Percentiles rank a stretch among this genome's conserved stretches.
These are phyloP conservation scores for Lactarius indigo DNA, from an alignment of 768 basidiomycete genomes.

Conservation along the genomic window DNA sequence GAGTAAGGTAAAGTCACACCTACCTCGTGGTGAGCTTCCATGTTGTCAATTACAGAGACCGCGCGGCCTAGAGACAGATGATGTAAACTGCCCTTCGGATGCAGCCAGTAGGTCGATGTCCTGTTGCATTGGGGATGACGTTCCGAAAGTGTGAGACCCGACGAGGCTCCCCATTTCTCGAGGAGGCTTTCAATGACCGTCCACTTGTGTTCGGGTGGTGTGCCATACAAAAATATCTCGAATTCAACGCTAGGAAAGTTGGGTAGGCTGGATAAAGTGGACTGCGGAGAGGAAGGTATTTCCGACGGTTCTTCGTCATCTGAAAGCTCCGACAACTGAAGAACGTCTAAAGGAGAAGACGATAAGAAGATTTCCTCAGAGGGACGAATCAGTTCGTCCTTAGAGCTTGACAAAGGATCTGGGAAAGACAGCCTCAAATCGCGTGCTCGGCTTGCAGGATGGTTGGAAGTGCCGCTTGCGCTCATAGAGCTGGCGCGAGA, in stretches of 20 bases:
- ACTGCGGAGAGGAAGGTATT: slow-evolving; percentile 4
- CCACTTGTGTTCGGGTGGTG: slow-evolving; percentile 57
- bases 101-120: slow-evolving; percentile 28
- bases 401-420: slow-evolving; percentile 73
- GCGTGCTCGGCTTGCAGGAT: slow-evolving; percentile 56
- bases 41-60: slow-evolving; percentile 41
- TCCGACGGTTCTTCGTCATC: slow-evolving; percentile 24
- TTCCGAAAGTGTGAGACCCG: slow-evolving; percentile 29
- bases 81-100: slow-evolving; percentile 30
- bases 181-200: slow-evolving; percentile 55
- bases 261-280: slow-evolving; percentile 28
- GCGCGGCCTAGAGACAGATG: slow-evolving; percentile 31
- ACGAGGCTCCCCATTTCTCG: slow-evolving; percentile 47
- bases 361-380: slow-evolving; percentile 46
- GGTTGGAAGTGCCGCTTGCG: slow-evolving; percentile 33
- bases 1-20: slow-evolving; percentile 29
- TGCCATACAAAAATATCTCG: slow-evolving; percentile 66
- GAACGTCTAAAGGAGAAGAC: slow-evolving; percentile 36
- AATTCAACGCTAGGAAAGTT: slow-evolving; percentile 40
- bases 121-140: slow-evolving; percentile 26
- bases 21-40: slow-evolving; percentile 37
- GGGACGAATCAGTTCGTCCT: slow-evolving; percentile 54
- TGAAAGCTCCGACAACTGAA: slow-evolving; percentile 23
- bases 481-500: slow-evolving; percentile 65
- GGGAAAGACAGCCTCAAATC: slow-evolving; percentile 81